Evolutionary conservation across 768 basidiomycete species (phyloP).

Genomic region (Russula ochroleuca): DNA sequence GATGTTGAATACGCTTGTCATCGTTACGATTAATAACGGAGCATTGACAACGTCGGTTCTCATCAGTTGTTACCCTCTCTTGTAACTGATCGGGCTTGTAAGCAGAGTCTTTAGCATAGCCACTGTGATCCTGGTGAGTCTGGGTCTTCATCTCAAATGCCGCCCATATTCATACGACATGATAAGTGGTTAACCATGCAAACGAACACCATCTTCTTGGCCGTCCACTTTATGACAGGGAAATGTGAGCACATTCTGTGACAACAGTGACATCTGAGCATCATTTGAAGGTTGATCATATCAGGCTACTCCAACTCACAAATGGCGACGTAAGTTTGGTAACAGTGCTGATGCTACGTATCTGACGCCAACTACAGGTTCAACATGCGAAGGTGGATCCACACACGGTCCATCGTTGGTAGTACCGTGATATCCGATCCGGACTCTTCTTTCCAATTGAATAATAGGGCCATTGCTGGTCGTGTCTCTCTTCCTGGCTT

Average conservation of each 20-base stretch:
- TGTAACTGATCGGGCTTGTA: neutral
- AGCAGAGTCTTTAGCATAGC: neutral
- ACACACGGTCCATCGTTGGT: neutral
- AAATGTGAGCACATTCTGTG: slow-evolving; percentile 5
- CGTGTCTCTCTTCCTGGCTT: neutral
- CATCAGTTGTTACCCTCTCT: neutral
- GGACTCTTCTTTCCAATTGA: neutral
- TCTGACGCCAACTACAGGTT: neutral
- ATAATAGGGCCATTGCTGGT: neutral
- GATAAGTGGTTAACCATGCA: slow-evolving; percentile 8
- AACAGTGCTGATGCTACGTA: neutral
- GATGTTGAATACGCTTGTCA: slow-evolving; percentile 4
- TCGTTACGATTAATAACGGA: slow-evolving; percentile 8
- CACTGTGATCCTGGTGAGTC: slow-evolving; percentile 1
- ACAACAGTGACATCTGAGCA: neutral
- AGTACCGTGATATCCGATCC: neutral
- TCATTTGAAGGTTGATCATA: neutral
- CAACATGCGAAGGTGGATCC: slow-evolving; percentile 10
- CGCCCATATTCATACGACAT: neutral
- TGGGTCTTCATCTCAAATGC: neutral
- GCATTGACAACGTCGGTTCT: slow-evolving; percentile 1
- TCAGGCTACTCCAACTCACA: slow-evolving; percentile 9
- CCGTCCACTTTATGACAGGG: neutral
- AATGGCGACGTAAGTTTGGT: slow-evolving; percentile 1
- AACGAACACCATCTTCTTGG: neutral